These are phyloP conservation scores for Simmondsia chinensis DNA, from an alignment of 148 eudicot species.

Conservation along the genomic window DNA sequence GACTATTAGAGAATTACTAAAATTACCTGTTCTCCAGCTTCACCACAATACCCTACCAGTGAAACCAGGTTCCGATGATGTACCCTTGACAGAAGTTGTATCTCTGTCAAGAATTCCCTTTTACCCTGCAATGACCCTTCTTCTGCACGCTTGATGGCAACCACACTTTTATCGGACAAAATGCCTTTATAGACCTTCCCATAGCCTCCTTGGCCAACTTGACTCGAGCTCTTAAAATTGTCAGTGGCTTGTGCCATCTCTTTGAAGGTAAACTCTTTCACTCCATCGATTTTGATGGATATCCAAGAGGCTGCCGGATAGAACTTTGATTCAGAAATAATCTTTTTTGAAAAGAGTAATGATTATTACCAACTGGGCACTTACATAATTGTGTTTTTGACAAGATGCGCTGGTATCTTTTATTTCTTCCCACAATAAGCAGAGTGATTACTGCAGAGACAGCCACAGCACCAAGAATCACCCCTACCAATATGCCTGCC, in stretches of 20 bases:
- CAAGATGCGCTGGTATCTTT: slow-evolving; percentile 12
- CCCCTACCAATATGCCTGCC: slow-evolving; percentile 30
- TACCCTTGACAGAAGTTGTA: slow-evolving; percentile 71
- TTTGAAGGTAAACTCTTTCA: slow-evolving; percentile 60
- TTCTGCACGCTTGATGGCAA: slow-evolving; percentile 83
- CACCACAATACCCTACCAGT: slow-evolving; percentile 72
- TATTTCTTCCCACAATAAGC: slow-evolving; percentile 32
- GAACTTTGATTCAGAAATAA: slow-evolving; percentile 1
- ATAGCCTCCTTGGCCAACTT: slow-evolving; percentile 92
- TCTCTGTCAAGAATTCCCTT: slow-evolving; percentile 85
- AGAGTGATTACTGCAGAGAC: slow-evolving; percentile 32
- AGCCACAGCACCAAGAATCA: slow-evolving; percentile 20
- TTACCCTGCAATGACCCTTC: slow-evolving; percentile 85
- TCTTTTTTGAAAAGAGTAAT: not conserved
- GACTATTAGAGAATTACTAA: no score
- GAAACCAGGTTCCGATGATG: slow-evolving; percentile 87
- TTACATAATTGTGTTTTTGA: slow-evolving; percentile 40
- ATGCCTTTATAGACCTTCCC: slow-evolving; percentile 79
- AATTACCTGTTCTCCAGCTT: slow-evolving; percentile 70
- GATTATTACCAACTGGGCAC: slow-evolving; percentile 13
- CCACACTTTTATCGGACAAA: slow-evolving; percentile 40
- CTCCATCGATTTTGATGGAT: slow-evolving; percentile 65
- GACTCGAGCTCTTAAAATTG: slow-evolving; percentile 37
- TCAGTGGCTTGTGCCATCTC: slow-evolving; percentile 64
- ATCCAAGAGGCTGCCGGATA: slow-evolving; percentile 53